Conservation (phyloP, 495 filamentous ascomycete genomes). For the Penicillium subrubescens region DNA sequence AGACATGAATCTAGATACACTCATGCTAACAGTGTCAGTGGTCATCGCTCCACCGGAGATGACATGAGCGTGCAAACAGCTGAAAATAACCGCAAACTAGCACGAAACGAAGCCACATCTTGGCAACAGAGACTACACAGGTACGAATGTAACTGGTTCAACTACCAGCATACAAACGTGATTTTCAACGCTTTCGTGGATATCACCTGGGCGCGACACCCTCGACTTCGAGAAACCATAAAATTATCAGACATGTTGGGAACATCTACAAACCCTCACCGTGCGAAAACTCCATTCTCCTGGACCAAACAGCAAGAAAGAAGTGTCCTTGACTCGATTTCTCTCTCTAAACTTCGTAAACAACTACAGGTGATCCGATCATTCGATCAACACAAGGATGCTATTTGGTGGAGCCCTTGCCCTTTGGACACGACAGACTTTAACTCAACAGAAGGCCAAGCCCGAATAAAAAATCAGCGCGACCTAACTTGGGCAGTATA, state of each 20-base stretch:
- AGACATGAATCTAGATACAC: background rate
- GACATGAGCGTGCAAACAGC: background rate
- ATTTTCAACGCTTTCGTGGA: conserved; percentile 1
- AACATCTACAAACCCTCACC: background rate
- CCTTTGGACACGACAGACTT: background rate
- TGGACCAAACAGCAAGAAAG: background rate
- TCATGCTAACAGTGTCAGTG: background rate
- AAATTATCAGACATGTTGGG: background rate
- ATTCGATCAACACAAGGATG: background rate
- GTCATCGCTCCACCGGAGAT: background rate
- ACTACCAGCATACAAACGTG: background rate
- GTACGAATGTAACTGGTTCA: background rate
- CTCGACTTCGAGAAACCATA: background rate
- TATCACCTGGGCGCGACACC: background rate
- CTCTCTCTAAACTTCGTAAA: background rate
- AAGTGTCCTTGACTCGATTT: background rate
- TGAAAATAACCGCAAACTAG: background rate
- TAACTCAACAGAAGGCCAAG: background rate
- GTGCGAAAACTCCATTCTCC: background rate
- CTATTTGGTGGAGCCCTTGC: background rate
- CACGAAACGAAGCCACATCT: background rate
- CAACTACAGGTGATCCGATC: background rate
- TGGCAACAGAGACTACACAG: background rate
- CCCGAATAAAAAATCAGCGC: background rate
- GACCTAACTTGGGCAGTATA: background rate